These are phyloP conservation scores for Cryptosporidium sp. DNA, from an alignment of 169 alveolate species.

Conservation along the genomic window DNA sequence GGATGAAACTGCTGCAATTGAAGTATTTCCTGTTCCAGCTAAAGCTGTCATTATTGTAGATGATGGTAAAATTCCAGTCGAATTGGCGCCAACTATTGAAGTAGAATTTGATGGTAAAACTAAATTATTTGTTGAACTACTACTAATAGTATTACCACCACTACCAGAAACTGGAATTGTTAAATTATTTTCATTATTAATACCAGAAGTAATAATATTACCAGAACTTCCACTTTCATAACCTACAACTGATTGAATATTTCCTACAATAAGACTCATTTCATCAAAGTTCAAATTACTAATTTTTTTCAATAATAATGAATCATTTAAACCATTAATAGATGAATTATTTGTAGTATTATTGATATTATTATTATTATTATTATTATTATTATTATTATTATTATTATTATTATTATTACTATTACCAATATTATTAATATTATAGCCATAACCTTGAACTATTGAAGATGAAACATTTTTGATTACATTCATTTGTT, in stretches of 20 bases:
- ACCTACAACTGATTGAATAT: not conserved
- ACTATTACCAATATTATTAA: not conserved
- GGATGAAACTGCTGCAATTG: not conserved
- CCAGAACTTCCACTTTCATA: not conserved
- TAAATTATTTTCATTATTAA: no score
- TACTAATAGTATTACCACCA: no score
- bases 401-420: no score
- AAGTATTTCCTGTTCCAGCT: not conserved
- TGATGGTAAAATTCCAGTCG: not conserved
- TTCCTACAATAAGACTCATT: not conserved
- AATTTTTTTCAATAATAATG: not conserved
- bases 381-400: no score
- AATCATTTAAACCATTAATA: not conserved
- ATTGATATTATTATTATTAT: no score
- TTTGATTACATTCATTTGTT: constrained; percentile 45
- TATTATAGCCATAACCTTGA: not conserved
- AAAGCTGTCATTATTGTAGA: not conserved
- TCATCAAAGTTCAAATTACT: not conserved
- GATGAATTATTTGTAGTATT: not conserved
- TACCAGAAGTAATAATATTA: no score
- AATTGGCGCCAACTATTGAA: not conserved
- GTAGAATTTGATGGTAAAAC: not conserved
- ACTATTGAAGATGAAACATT: constrained; percentile 2
- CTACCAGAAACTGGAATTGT: not conserved
- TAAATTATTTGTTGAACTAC: not conserved